Percentiles rank a stretch among this genome's conserved stretches.
Conservation (phyloP, 805 yeast genomes). For the Wickerhamiella qilinensis region DNA sequence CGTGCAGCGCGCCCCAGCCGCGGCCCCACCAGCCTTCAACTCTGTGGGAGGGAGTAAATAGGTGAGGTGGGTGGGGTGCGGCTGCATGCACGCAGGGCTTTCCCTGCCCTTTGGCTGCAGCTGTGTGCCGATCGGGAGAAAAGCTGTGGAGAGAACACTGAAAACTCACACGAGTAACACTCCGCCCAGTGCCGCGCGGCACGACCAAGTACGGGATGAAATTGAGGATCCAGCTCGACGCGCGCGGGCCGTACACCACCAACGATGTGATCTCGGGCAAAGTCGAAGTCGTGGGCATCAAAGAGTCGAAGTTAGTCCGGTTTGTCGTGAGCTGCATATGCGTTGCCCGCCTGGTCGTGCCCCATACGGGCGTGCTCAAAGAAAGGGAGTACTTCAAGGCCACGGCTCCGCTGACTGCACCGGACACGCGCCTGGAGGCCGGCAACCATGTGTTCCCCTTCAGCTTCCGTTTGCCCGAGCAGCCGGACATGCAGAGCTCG, state of each 20-base stretch:
- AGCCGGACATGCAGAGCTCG: neutral
- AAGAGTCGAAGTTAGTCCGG: neutral
- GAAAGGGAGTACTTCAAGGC: neutral
- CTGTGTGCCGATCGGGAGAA: no score
- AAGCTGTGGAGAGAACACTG: no score
- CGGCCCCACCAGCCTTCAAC: no score
- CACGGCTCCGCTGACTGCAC: neutral
- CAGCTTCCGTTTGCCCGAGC: constrained; percentile 1
- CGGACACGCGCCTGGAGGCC: no score
- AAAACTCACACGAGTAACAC: no score
- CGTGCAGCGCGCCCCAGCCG: no score
- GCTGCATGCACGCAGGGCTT: no score
- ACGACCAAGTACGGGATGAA: no score
- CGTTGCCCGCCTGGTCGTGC: neutral
- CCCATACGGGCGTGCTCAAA: neutral
- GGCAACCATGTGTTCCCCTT: constrained; percentile 4
- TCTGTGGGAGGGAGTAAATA: no score
- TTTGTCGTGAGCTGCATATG: neutral
- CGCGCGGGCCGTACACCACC: neutral
- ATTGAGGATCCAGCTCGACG: neutral
- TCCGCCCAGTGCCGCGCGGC: no score
- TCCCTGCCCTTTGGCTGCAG: no score
- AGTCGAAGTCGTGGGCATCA: neutral
- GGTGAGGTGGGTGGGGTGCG: no score
- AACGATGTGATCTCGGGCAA: neutral